These are phyloP conservation scores for Singerocomus inundabilis DNA, from an alignment of 1,284 basidiomycete species.

Conservation along the genomic window DNA sequence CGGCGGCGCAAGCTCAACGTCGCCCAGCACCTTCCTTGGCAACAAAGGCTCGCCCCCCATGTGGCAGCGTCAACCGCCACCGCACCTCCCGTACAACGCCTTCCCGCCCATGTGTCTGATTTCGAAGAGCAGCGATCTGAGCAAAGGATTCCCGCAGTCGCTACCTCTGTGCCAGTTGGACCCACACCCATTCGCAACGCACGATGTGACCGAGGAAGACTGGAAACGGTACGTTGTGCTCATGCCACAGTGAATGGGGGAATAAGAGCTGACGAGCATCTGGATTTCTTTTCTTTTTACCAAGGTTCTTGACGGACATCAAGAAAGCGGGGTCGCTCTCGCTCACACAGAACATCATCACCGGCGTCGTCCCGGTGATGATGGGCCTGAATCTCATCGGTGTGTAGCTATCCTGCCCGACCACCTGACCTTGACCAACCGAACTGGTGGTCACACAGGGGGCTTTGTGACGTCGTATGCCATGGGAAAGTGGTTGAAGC, in stretches of 20 bases:
- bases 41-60: slow-evolving; percentile 24
- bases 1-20: slow-evolving; percentile 16
- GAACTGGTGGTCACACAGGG: slow-evolving; percentile 10
- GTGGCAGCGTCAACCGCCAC: slow-evolving; percentile 28
- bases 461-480: slow-evolving; percentile 23
- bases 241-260: not conserved
- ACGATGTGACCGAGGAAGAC: slow-evolving; percentile 31
- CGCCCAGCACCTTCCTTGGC: slow-evolving; percentile 25
- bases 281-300: not conserved
- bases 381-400: slow-evolving; percentile 25
- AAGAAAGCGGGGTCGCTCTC: slow-evolving; percentile 29
- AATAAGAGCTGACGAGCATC: not conserved
- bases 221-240: slow-evolving; percentile 28
- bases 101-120: slow-evolving; percentile 34
- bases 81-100: slow-evolving; percentile 16
- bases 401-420: not conserved
- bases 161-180: slow-evolving; percentile 29
- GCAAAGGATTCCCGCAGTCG: slow-evolving; percentile 27
- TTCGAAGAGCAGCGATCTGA: slow-evolving; percentile 23
- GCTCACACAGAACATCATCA: slow-evolving; percentile 29
- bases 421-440: not conserved
- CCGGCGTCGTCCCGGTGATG: slow-evolving; percentile 24
- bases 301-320: slow-evolving; percentile 29
- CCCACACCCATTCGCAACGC: slow-evolving; percentile 31
- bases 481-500: slow-evolving; percentile 29